Evolutionary conservation across 2,329 filamentous ascomycete species (phyloP).

Genomic region (Cadophora luteo-olivacea): DNA sequence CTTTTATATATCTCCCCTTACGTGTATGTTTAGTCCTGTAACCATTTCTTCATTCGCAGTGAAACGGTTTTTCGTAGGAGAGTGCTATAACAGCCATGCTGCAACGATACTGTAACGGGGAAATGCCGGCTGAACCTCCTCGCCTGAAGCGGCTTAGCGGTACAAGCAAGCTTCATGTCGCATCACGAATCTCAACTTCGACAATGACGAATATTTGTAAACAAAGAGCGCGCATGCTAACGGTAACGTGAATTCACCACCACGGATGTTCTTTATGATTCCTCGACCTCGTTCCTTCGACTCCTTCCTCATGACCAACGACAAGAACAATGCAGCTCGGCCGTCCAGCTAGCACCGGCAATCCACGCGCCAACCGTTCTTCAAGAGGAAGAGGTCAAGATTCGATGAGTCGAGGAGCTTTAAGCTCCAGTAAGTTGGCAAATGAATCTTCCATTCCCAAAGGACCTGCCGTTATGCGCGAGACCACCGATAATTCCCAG

Average conservation of each 20-base stretch:
- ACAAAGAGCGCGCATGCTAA: constrained; percentile 21
- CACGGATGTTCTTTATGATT: background rate
- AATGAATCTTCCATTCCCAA: constrained; percentile 25
- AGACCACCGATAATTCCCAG: constrained; percentile 28
- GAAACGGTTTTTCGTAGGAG: too few relatives aligned
- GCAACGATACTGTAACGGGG: background rate
- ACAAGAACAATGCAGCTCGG: constrained; percentile 41
- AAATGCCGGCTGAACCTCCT: background rate
- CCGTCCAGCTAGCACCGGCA: constrained; percentile 39
- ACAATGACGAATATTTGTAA: constrained; percentile 14
- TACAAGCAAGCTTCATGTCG: background rate
- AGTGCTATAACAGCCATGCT: too few relatives aligned
- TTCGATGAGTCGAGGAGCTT: constrained; percentile 43
- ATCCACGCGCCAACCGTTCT: constrained; percentile 41
- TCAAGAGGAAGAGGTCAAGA: constrained; percentile 43
- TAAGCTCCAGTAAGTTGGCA: constrained; percentile 42
- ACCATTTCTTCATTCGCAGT: too few relatives aligned
- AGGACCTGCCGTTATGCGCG: constrained; percentile 26
- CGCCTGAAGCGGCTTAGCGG: constrained; percentile 2
- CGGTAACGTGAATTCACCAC: background rate
- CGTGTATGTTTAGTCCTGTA: too few relatives aligned
- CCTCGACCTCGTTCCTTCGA: constrained; percentile 30
- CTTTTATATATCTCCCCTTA: too few relatives aligned
- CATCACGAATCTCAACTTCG: background rate
- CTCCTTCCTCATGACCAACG: constrained; percentile 40